Conservation (phyloP, 1,139 yeast genomes). For the Candida albicans region DNA sequence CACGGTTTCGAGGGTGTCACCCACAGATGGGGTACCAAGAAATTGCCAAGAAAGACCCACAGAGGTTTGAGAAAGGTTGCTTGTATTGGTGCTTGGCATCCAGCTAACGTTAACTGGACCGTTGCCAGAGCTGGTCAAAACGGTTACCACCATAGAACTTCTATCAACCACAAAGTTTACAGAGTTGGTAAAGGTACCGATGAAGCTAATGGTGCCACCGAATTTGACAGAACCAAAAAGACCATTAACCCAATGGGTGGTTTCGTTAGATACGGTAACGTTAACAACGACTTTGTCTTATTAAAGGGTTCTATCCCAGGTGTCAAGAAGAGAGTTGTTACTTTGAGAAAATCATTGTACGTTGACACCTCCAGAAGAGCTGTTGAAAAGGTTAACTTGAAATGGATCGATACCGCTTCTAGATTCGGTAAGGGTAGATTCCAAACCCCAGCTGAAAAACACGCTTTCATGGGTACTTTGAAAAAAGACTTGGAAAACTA, state of each 20-base stretch:
- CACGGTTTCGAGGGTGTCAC: conserved; percentile 99
- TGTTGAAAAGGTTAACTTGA: conserved; percentile 91
- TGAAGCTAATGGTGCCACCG: conserved; percentile 92
- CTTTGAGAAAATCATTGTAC: conserved; percentile 98
- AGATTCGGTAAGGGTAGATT: conserved; percentile 99
- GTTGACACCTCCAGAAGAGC: conserved; percentile 98
- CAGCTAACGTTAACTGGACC: conserved; percentile 99
- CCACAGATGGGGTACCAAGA: conserved; percentile 99
- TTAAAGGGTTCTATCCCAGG: conserved; percentile 99
- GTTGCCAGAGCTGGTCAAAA: conserved; percentile 99
- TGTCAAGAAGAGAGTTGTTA: conserved; percentile 98
- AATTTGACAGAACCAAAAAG: conserved; percentile 99
- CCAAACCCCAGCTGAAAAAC: conserved; percentile 99
- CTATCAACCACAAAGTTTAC: conserved; percentile 99
- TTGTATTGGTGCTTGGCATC: conserved; percentile 99
- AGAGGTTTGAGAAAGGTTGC: conserved; percentile 99
- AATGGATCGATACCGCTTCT: conserved; percentile 99
- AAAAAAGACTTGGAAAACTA: conserved; percentile 76
- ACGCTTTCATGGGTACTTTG: conserved; percentile 98
- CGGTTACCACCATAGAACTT: conserved; percentile 99
- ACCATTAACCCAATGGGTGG: conserved; percentile 99
- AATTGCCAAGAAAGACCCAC: conserved; percentile 99
- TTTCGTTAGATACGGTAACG: conserved; percentile 98
- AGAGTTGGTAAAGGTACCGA: conserved; percentile 97
- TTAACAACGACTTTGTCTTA: conserved; percentile 96